Base-by-base conservation (phyloP, 2,329 filamentous ascomycete genomes). In the Domatiomyces catenatus region DNA sequence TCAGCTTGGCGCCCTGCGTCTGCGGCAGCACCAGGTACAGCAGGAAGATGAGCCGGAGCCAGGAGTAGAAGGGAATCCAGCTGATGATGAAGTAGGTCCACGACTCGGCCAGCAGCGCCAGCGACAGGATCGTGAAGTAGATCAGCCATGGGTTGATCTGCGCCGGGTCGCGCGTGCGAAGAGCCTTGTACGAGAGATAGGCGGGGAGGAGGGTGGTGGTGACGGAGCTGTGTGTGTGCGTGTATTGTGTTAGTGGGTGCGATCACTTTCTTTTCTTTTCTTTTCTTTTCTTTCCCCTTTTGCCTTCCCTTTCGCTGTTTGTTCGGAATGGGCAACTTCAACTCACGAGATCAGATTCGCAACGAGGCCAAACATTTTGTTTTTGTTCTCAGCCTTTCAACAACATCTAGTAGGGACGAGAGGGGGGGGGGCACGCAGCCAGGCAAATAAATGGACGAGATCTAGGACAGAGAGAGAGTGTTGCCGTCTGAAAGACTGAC, bases 141-240 rank as follows among this genome's bases (percentile, higher is more conserved):
- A 96, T 96, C 58, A 96, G 79, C 92, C 92, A 98, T 81, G 90
- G 90, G 56, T 86, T 86, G 53, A 95, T 76, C 64, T 93, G 81
- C 39, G 86, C 83, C 1, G 89, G 88, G 67, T 95, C 86, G 48
- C 84, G 84, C 15, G 87, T 89, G 70, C 92, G 90, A 63, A 98
- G 83, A 47, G 92, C 90, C 74, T 96, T 96, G 77, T 95, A 96
- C 57, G 90, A 94, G 59, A 90, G 89, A 71, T 94, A 96, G 56
- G 95, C 80, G 48, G 92, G 92, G 66, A 96, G 93, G 64, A 95
- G 80, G 64, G 94, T 88, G 51, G 89, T 93, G 52, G 85, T 81
- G 65, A 90, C 69, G 56, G 86, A 90, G 64, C 88, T 94, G 22
- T 50, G 45, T 32, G 28, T 15, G 45, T 47, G 17, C 28, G 45